A percentile compares a stretch with the other conserved stretches of the same genome.
These are phyloP conservation scores for Leucoagaricus sp. DNA, from an alignment of 1,284 basidiomycete genomes.

Conservation along the genomic window DNA sequence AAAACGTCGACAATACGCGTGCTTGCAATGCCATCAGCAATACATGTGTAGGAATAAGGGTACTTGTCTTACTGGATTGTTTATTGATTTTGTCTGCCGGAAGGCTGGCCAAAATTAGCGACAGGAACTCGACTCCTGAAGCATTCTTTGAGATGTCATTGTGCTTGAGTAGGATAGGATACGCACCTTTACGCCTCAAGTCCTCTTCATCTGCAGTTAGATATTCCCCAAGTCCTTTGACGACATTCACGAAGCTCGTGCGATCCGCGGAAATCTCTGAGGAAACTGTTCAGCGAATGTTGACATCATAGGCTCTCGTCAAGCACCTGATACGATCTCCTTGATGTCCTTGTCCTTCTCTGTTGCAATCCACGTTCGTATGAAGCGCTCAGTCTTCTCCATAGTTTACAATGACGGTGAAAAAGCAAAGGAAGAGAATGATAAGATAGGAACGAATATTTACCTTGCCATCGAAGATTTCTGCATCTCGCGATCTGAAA, in stretches of 20 bases:
- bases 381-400: slow-evolving; percentile 46
- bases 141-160: slow-evolving; percentile 8
- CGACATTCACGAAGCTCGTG: slow-evolving; percentile 76
- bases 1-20: slow-evolving; percentile 83
- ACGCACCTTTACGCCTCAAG: slow-evolving; percentile 73
- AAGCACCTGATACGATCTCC: slow-evolving; percentile 59
- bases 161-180: slow-evolving; percentile 6
- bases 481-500: not conserved
- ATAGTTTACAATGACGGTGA: too few species aligned
- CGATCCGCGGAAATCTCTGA: slow-evolving; percentile 67
- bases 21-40: slow-evolving; percentile 44
- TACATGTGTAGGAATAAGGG: slow-evolving; percentile 13
- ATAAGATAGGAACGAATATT: slow-evolving; percentile 3
- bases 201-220: slow-evolving; percentile 85
- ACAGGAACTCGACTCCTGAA: slow-evolving; percentile 77
- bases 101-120: slow-evolving; percentile 61
- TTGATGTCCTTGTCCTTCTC: slow-evolving; percentile 61
- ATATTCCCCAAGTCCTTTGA: slow-evolving; percentile 85
- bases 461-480: not conserved
- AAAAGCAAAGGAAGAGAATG: slow-evolving; percentile 7
- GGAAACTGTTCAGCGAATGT: not conserved
- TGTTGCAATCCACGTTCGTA: slow-evolving; percentile 74
- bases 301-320: slow-evolving; percentile 16
- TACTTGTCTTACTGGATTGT: slow-evolving; percentile 68
- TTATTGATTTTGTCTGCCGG: slow-evolving; percentile 71